Evolutionary conservation across 495 filamentous ascomycete genomes (phyloP).

Genomic region (Cryomyces antarcticus): DNA sequence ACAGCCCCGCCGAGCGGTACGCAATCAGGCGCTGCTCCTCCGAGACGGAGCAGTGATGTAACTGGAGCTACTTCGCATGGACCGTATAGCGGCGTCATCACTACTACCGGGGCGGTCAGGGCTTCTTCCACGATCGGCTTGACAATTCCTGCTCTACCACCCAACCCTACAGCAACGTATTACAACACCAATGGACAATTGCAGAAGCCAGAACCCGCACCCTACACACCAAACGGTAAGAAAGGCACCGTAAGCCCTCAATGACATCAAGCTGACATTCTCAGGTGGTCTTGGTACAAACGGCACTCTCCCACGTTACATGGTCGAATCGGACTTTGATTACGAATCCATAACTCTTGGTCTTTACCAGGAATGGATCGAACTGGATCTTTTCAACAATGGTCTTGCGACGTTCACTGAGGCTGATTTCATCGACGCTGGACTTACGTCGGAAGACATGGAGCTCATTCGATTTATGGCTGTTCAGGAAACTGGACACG

Average conservation of each 20-base stretch:
- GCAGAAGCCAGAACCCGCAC: conserved; percentile 41
- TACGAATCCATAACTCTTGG: too few species aligned
- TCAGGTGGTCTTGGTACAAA: background rate
- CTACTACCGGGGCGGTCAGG: too few species aligned
- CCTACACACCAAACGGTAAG: conserved; percentile 57
- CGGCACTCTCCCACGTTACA: too few species aligned
- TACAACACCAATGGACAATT: conserved; percentile 33
- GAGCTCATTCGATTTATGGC: conserved; percentile 69
- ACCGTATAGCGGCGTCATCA: too few species aligned
- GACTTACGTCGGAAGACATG: conserved; percentile 46
- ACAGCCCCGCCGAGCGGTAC: too few species aligned
- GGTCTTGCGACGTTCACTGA: conserved; percentile 29
- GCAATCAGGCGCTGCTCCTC: too few species aligned
- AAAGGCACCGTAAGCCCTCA: conserved; percentile 21
- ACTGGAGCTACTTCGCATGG: too few species aligned
- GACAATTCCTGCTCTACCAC: too few species aligned
- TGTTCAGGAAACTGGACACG: conserved; percentile 65
- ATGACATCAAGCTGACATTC: conserved; percentile 15
- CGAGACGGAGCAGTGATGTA: too few species aligned
- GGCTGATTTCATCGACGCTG: conserved; percentile 47
- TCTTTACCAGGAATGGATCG: conserved; percentile 64
- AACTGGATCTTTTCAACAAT: conserved; percentile 63
- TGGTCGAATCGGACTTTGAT: too few species aligned
- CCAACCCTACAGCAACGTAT: too few species aligned
- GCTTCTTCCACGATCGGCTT: too few species aligned